These are phyloP conservation scores for Physcia stellaris DNA, from an alignment of 495 filamentous ascomycete genomes.

Conservation along the genomic window DNA sequence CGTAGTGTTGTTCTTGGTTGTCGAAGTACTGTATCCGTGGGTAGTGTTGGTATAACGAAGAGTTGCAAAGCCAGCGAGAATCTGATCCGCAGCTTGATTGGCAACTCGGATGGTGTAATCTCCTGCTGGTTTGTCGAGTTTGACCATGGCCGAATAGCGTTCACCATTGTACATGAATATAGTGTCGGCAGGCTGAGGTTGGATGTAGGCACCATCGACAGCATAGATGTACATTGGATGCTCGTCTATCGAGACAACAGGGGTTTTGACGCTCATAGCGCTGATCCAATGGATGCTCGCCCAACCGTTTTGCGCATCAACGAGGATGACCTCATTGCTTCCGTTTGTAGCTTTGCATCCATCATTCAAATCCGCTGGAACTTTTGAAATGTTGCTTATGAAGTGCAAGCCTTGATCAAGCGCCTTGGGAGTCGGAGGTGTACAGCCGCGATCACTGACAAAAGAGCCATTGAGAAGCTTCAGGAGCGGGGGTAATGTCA, in stretches of 20 bases:
- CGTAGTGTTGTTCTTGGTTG: constrained; percentile 1
- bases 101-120: constrained; percentile 29
- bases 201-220: constrained; percentile 30
- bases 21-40: background rate
- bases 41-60: constrained; percentile 15
- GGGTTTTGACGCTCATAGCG: constrained; percentile 18
- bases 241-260: constrained; percentile 28
- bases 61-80: constrained; percentile 21
- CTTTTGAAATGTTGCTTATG: background rate
- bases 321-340: constrained; percentile 15
- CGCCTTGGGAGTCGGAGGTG: constrained; percentile 3
- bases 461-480: too few relatives aligned
- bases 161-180: constrained; percentile 26
- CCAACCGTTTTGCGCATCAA: constrained; percentile 20
- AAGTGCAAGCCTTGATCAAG: constrained; percentile 3
- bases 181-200: constrained; percentile 25
- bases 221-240: constrained; percentile 31
- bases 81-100: constrained; percentile 20
- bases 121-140: constrained; percentile 19
- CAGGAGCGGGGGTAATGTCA: too few relatives aligned
- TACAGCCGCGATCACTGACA: too few relatives aligned
- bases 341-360: constrained; percentile 22
- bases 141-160: constrained; percentile 27
- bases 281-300: constrained; percentile 26
- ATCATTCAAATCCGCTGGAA: constrained; percentile 16